Evolutionary conservation across 805 yeast species (phyloP), one percentile per base, ranked within the genome.

Genomic region (Saturnispora quitensis): DNA sequence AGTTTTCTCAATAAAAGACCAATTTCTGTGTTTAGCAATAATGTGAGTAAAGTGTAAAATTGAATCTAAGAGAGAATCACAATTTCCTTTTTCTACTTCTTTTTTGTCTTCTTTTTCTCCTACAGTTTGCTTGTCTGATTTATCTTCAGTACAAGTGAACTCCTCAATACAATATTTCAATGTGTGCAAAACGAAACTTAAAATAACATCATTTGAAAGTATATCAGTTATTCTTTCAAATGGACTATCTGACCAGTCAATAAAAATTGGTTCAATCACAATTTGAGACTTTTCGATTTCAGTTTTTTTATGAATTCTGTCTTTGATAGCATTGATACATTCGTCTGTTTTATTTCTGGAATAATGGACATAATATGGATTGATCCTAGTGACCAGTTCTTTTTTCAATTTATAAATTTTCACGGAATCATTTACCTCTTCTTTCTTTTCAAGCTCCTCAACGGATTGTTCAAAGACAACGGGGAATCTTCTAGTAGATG

Each of bases 341-440:
- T 89, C 97, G 51, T 89, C 97, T 50, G 91, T 77, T 50, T 81
- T 82, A 58, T 89, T 89, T 0, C 91, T 70, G 0, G 85, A 72
- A 59, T 84, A 85, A 58, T 89, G 89, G 53, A 86, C 74, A 62
- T 84, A 91, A 61, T 80, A 90, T 0, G 97, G 96, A 63, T 91
- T 93, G 43, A 90, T 77, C 27, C 74, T 69, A 1, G 69, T 71
- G 51, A 68, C 73, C 28, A 69, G 68, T 47, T 80, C 74, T 3
- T 76, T 73, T 60, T 86, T 89, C 54, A 93, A 72, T 27, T 80
- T 71, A 65, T 86, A 91, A 25, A 77, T 63, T 2, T 62, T 96
- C 10, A 40, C 25, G 7, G 36, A 27, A 9, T 54, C 50, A 2
- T 44, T 25, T 1, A 35, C 40, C 13, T 43, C 54, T 10, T 40